Base-by-base conservation (phyloP, 768 basidiomycete species). In the Lactifluus subvellereus region DNA sequence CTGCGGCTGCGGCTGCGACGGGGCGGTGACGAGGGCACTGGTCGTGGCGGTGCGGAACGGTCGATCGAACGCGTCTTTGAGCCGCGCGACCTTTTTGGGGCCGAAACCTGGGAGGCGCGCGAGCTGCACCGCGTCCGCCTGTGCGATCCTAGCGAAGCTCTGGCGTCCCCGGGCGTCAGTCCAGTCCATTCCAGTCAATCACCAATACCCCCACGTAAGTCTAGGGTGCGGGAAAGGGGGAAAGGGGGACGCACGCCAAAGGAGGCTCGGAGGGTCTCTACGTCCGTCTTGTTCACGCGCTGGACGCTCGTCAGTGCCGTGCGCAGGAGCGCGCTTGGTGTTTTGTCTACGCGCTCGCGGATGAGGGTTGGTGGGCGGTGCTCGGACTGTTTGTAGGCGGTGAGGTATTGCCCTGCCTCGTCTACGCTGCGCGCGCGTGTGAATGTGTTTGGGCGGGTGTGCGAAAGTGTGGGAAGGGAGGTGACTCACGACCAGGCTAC, bases 261-360 rank as follows among this genome's bases (percentile, higher is more conserved):
- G n/a, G 92, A 88, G 2, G 88, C 87, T 22, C 91, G 84, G 47
- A 99, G 78, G 4, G 96, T 98, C 74, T 92, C 86, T 1, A 95
- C 93, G 69, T 99, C 97, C 4, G 96, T 98, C 79, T 96, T 97
- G 76, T 98, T 98, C 65, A 99, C 92, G 68, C 91, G 93, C 71
- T 84, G 88, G 69, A 98, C 91, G 66, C 84, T 85, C 1, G 96
- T 98, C 32, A 99, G 78, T 1, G 91, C 82, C 20, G 84, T 83
- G 60, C 89, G 89, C 14, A 98, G 74, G 69, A 94, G 81, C 8
- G 93, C 85, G 66, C 81, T 76, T 70, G 97, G 93, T 69, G 92
- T 89, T 67, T 94, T 92, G 73, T 97, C 94, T 33, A 91, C 79
- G 49, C 93, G 88, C 72, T 98, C 97, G 73, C 94, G 96, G 77